Evolutionary conservation across 2,329 filamentous ascomycete species (phyloP).

Genomic region (Metarhizium sp.): DNA sequence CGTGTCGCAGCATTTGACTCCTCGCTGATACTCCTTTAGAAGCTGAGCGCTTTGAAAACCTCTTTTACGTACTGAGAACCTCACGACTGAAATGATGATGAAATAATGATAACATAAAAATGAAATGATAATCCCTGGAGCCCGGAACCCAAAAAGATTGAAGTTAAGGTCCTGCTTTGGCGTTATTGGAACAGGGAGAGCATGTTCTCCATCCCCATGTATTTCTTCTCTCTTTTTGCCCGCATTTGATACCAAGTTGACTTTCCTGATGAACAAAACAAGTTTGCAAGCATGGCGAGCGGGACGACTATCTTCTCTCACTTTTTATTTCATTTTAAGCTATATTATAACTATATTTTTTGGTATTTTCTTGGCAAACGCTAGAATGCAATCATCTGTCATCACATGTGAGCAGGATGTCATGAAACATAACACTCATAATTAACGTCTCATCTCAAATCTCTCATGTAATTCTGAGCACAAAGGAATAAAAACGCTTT

Average conservation of each 20-base stretch:
- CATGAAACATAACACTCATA: neutral
- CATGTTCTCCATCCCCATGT: neutral
- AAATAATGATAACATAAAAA: neutral
- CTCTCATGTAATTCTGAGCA: neutral
- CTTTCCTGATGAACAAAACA: neutral
- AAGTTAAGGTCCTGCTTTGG: neutral
- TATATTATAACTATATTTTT: neutral
- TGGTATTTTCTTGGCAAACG: neutral
- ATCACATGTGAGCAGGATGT: neutral
- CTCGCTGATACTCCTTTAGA: conserved; percentile 12
- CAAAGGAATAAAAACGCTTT: neutral
- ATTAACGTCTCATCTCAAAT: neutral
- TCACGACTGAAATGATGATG: neutral
- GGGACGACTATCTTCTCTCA: neutral
- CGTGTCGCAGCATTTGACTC: neutral
- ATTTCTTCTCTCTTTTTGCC: neutral
- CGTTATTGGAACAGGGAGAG: neutral
- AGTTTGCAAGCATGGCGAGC: neutral
- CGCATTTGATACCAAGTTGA: neutral
- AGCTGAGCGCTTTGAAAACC: conserved; percentile 29
- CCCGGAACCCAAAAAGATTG: neutral
- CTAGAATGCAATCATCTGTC: neutral
- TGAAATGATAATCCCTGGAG: neutral
- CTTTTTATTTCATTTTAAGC: neutral
- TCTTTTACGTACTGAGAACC: conserved; percentile 21